These are phyloP conservation scores for Mycena leptocephala DNA, from an alignment of 768 basidiomycete genomes.

Conservation along the genomic window DNA sequence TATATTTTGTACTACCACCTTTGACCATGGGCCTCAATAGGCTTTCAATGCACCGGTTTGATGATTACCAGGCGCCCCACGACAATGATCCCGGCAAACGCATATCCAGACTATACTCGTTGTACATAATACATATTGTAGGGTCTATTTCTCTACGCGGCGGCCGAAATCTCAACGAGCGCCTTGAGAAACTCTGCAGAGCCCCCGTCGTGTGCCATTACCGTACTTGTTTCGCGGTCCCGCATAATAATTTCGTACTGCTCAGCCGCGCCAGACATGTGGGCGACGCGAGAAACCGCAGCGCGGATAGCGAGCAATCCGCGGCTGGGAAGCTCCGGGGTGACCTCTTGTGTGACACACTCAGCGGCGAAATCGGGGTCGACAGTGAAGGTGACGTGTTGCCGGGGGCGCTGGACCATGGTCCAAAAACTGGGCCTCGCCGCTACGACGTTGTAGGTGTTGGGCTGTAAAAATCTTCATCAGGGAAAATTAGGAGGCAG, in stretches of 20 bases:
- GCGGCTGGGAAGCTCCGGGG: conserved; percentile 1
- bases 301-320: conserved; percentile 4
- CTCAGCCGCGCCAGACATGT: conserved; percentile 10
- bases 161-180: neutral
- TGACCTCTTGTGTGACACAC: neutral
- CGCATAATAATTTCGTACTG: conserved; percentile 3
- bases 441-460: conserved; percentile 15
- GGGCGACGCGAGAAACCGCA: conserved; percentile 8
- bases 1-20: too few relatives aligned
- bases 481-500: neutral
- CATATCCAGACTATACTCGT: too few relatives aligned
- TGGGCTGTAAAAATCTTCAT: conserved; percentile 9
- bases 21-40: too few relatives aligned
- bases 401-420: conserved; percentile 1
- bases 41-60: too few relatives aligned
- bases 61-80: too few relatives aligned
- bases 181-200: neutral
- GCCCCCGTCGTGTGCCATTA: conserved; percentile 2
- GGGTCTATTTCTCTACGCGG: too few relatives aligned
- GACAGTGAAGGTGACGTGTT: neutral
- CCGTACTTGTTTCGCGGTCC: neutral
- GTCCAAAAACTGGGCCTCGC: neutral
- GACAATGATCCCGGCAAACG: too few relatives aligned
- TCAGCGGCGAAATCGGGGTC: neutral
- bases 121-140: too few relatives aligned